A percentile compares a stretch with the other conserved stretches of the same genome.
phyloP scores from a whole-genome alignment of 202 grass and related monocot species.

The Carex arenaria region DNA sequence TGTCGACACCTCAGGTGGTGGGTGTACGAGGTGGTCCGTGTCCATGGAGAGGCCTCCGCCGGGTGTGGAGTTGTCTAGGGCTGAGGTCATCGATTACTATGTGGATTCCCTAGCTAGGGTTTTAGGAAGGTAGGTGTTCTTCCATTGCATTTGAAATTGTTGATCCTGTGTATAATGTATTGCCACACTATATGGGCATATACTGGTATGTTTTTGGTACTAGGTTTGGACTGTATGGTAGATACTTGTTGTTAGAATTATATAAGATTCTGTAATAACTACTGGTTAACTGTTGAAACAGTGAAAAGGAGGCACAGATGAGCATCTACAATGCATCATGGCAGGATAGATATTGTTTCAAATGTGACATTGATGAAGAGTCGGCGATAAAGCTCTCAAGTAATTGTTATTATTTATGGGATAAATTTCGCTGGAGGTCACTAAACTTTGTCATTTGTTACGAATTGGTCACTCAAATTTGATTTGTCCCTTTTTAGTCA shows the following conservation, averaged over 20 bases:
- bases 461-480: too few species aligned
- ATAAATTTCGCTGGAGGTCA: too few species aligned
- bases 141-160: not conserved
- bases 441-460: too few species aligned
- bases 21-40: conserved; percentile 46
- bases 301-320: conserved; percentile 77
- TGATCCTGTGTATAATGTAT: not conserved
- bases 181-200: not conserved
- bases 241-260: not conserved
- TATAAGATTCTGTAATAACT: not conserved
- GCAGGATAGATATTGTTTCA: conserved; percentile 51
- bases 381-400: conserved; percentile 52
- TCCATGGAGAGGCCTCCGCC: conserved; percentile 38
- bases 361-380: conserved; percentile 65
- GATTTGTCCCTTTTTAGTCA: too few species aligned
- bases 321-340: conserved; percentile 74
- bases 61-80: conserved; percentile 27
- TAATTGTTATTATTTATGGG: conserved; percentile 22
- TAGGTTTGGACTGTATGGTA: not conserved
- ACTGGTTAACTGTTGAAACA: conserved; percentile 17
- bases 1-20: not conserved
- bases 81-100: conserved; percentile 69
- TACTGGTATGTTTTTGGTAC: not conserved
- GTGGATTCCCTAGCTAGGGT: conserved; percentile 51
- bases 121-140: conserved; percentile 43